Percentiles rank a stretch among this genome's conserved stretches.
phyloP scores from a whole-genome alignment of 352 stramenopile genomes.

The Phytophthora brassicae region DNA sequence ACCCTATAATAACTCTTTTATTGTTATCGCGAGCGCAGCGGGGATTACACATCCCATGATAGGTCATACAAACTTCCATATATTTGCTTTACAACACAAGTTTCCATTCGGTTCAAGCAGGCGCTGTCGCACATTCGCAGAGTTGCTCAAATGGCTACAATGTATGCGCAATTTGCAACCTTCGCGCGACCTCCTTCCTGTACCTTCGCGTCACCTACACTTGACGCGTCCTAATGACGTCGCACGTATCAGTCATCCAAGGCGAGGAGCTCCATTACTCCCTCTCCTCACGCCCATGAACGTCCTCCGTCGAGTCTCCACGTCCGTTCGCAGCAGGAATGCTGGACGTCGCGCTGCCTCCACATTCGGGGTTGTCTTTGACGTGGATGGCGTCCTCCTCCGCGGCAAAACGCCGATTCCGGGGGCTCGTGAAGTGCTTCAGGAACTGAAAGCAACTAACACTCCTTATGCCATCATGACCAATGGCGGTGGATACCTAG shows the following conservation, averaged over 20 bases:
- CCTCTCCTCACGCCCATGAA: constrained; percentile 19
- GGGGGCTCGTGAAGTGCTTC: constrained; percentile 65
- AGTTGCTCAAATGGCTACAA: not conserved
- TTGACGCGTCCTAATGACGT: constrained; percentile 10
- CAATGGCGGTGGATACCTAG: constrained; percentile 79
- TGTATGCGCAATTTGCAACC: constrained; percentile 33
- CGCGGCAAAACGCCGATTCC: constrained; percentile 75
- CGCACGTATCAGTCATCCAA: not conserved
- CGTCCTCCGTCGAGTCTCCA: constrained; percentile 13
- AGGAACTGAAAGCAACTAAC: constrained; percentile 56
- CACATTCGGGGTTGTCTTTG: constrained; percentile 83
- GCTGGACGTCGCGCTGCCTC: constrained; percentile 13
- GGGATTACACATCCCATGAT: no score
- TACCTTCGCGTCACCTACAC: constrained; percentile 10
- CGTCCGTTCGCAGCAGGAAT: constrained; percentile 1
- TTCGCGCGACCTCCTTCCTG: constrained; percentile 24
- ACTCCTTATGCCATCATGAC: constrained; percentile 87
- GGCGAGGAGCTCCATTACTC: constrained; percentile 1
- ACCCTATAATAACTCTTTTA: no score
- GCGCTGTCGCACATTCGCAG: not conserved
- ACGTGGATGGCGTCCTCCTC: constrained; percentile 81
- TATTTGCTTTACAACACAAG: no score
- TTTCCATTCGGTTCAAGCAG: no score
- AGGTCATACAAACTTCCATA: no score
- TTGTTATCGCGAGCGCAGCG: no score